Base-by-base conservation (phyloP, 1,139 yeast genomes). In the Hyphopichia buzzinii region DNA sequence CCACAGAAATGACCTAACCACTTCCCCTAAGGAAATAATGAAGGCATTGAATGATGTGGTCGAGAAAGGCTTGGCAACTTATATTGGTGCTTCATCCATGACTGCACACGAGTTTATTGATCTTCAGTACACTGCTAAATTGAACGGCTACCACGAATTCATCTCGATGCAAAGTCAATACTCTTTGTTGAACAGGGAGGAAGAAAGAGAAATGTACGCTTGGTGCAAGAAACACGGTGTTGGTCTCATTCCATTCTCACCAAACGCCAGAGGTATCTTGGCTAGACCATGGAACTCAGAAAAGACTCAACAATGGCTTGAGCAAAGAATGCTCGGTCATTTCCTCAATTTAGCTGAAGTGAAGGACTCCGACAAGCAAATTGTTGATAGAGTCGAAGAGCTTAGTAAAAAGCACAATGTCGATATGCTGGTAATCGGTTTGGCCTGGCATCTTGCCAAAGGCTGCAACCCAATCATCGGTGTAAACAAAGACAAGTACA, bases 51-150 rank as follows among this genome's bases (percentile, higher is more conserved):
- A 78, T 45, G 77, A 72, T 45, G 63, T 74, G 26, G 74, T 77
- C 21, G 66, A 65, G 40, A 43, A 56, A 16, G 84, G 83, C 1
- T 53, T 57, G 24, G 60, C 68, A 4, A 64, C 81, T 37, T 78
- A 78, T 50, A 64, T 79, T 39, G 83, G 83, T 12, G 82, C 83
- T 2, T 75, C 81, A 1, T 52, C 79, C 1, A 77, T 77, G 82
- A 61, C 55, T 36, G 62, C 74, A 1, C 52, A 54, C 26, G 71
- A 72, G 41, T 77, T 78, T 54, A 73, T n/a, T n/a, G n/a, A n/a
- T n/a, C n/a, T n/a, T n/a, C n/a, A n/a, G n/a, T n/a, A n/a, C n/a
- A n/a, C n/a, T n/a, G 82, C 83, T n/a, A 81, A 77, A 38, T 59
- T 57, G 43, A 44, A 67, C 44, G 68, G 70, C 4, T 76, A 78